A percentile compares a stretch with the other conserved stretches of the same genome.
Evolutionary conservation across 83 land plant genomes (phyloP).

Genomic region (Diphasiastrum complanatum): DNA sequence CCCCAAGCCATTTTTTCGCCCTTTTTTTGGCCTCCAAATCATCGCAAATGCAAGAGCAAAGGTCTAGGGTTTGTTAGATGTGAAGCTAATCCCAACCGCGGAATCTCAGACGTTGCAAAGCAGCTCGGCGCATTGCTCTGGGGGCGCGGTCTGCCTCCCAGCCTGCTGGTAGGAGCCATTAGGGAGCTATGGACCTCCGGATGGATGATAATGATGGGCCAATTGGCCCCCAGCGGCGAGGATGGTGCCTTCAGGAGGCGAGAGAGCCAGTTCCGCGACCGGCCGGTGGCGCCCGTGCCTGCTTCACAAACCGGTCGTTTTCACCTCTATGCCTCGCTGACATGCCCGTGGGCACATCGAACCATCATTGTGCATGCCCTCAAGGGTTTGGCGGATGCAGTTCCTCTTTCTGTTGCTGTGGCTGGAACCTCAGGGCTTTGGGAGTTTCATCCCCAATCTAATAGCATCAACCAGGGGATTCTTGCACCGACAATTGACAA

Average conservation of each 20-base stretch:
- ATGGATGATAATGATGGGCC: conserved; percentile 90
- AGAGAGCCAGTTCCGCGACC: conserved; percentile 47
- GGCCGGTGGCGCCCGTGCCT: conserved; percentile 16
- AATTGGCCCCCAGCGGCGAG: conserved; percentile 77
- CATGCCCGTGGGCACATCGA: conserved; percentile 98
- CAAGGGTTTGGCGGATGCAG: conserved; percentile 46
- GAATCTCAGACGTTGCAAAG: too few species aligned
- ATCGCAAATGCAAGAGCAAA: too few species aligned
- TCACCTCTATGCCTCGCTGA: conserved; percentile 79
- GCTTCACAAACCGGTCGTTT: conserved; percentile 20
- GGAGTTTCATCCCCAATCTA: conserved; percentile 36
- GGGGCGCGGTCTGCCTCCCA: conserved; percentile 76
- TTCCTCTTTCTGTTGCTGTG: conserved; percentile 63
- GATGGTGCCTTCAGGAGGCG: conserved; percentile 65
- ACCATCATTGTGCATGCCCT: conserved; percentile 70
- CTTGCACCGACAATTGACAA: conserved; percentile 34
- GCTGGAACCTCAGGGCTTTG: conserved; percentile 68
- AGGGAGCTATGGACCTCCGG: conserved; percentile 61
- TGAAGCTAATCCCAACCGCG: too few species aligned
- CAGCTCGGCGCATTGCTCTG: conserved; percentile 50
- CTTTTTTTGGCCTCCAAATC: too few species aligned
- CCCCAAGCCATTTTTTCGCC: too few species aligned
- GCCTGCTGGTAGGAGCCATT: conserved; percentile 57
- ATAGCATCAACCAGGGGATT: conserved; percentile 1
- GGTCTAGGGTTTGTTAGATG: too few species aligned